phyloP scores from a whole-genome alignment of 257 asterid genomes.

The Jacaranda copaia region DNA sequence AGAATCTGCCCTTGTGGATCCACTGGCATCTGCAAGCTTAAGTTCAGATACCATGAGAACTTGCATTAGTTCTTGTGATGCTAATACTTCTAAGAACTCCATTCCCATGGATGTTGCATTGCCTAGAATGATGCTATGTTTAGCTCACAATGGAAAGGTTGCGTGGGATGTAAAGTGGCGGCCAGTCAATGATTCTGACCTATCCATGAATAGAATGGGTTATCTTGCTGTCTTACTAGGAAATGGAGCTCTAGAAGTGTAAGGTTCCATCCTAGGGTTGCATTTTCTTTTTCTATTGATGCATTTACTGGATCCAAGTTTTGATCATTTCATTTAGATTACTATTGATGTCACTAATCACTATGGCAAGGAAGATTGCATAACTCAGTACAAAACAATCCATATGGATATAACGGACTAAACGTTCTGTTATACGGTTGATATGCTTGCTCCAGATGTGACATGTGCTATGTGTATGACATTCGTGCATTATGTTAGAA shows the following conservation, averaged over 20 bases:
- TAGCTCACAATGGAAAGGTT: conserved; percentile 94
- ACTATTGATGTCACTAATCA: no score
- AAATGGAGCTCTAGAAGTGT: conserved; percentile 97
- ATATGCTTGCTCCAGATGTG: no score
- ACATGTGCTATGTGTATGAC: background rate
- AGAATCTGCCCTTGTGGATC: conserved; percentile 41
- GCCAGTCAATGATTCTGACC: conserved; percentile 56
- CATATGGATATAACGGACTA: background rate
- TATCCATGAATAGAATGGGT: conserved; percentile 79
- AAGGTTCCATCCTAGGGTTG: conserved; percentile 43
- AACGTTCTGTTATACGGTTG: background rate
- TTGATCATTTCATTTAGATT: background rate
- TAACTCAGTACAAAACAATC: conserved; percentile 9
- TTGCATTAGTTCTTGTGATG: conserved; percentile 35
- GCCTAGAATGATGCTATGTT: conserved; percentile 85
- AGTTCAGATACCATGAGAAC: conserved; percentile 39
- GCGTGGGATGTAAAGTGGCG: conserved; percentile 98
- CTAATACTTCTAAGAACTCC: conserved; percentile 34
- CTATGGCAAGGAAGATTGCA: background rate
- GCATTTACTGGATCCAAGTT: conserved; percentile 16
- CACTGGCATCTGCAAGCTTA: conserved; percentile 35
- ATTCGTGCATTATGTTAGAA: background rate
- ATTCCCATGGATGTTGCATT: conserved; percentile 68
- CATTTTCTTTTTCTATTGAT: conserved; percentile 14
- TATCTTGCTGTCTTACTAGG: conserved; percentile 94